These are phyloP conservation scores for Polyporus tsugae DNA, from an alignment of 1,284 basidiomycete genomes.

Conservation along the genomic window DNA sequence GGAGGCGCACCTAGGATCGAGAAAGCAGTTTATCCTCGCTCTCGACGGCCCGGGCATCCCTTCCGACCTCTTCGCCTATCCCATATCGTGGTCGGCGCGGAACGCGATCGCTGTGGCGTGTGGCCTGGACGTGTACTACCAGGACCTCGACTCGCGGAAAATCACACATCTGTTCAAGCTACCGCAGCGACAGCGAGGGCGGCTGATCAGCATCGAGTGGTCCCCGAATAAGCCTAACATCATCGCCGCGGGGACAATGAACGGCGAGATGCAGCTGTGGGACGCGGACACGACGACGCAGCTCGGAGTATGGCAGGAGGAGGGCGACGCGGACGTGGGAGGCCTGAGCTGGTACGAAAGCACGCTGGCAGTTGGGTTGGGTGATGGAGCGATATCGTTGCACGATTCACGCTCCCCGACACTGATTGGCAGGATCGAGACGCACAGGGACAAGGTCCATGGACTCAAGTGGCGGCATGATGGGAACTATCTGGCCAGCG, in stretches of 20 bases:
- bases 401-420: constrained; percentile 47
- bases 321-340: constrained; percentile 46
- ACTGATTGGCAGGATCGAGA: constrained; percentile 40
- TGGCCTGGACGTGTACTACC: constrained; percentile 55
- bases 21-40: constrained; percentile 56
- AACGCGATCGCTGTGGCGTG: constrained; percentile 60
- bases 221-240: constrained; percentile 42
- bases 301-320: constrained; percentile 46
- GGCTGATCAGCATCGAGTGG: constrained; percentile 49
- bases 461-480: constrained; percentile 56
- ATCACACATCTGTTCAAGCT: constrained; percentile 53
- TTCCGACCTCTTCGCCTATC: constrained; percentile 53
- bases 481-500: constrained; percentile 50
- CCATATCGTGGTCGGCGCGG: constrained; percentile 54
- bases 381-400: constrained; percentile 48
- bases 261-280: constrained; percentile 51
- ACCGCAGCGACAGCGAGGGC: constrained; percentile 32
- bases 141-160: constrained; percentile 54
- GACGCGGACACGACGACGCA: constrained; percentile 45
- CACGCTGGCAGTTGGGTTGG: constrained; percentile 50
- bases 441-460: constrained; percentile 51
- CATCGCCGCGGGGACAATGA: constrained; percentile 50
- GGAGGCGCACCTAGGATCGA: constrained; percentile 50
- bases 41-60: constrained; percentile 59
- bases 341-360: constrained; percentile 52